Percentiles rank a stretch among this genome's conserved stretches.
These are phyloP conservation scores for Coniochaeta sp. DNA, from an alignment of 2,329 filamentous ascomycete genomes.

Conservation along the genomic window DNA sequence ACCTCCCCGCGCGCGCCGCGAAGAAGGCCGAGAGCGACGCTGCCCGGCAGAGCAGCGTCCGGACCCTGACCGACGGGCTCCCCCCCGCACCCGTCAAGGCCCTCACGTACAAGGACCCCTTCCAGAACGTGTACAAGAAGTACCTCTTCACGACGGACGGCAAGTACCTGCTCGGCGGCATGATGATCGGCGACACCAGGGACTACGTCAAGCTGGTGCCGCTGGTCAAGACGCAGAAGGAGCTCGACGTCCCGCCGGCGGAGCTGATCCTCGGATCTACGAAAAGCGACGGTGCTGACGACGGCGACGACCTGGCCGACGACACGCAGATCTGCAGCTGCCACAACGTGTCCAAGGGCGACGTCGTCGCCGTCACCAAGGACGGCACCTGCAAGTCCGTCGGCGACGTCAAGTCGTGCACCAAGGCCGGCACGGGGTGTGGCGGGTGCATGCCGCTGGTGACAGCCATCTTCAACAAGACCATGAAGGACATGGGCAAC, in stretches of 20 bases:
- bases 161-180: constrained; percentile 85
- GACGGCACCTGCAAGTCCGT: constrained; percentile 75
- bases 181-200: constrained; percentile 92
- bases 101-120: constrained; percentile 82
- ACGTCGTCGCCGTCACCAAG: constrained; percentile 65
- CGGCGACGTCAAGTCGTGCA: constrained; percentile 79
- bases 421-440: constrained; percentile 85
- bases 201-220: constrained; percentile 87
- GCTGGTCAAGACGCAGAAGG: constrained; percentile 78
- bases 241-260: constrained; percentile 68
- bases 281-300: constrained; percentile 65
- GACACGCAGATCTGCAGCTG: constrained; percentile 89
- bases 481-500: constrained; percentile 77
- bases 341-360: constrained; percentile 85
- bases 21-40: constrained; percentile 33
- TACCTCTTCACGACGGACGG: constrained; percentile 86
- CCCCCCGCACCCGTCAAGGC: constrained; percentile 64
- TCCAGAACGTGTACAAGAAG: constrained; percentile 85
- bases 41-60: constrained; percentile 28
- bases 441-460: constrained; percentile 87
- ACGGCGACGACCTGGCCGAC: constrained; percentile 69
- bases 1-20: constrained; percentile 47
- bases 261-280: constrained; percentile 81
- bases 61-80: constrained; percentile 45
- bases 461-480: constrained; percentile 82